phyloP scores from a whole-genome alignment of 192 early-diverging fungal genomes.

The Obelidium mucronatum region DNA sequence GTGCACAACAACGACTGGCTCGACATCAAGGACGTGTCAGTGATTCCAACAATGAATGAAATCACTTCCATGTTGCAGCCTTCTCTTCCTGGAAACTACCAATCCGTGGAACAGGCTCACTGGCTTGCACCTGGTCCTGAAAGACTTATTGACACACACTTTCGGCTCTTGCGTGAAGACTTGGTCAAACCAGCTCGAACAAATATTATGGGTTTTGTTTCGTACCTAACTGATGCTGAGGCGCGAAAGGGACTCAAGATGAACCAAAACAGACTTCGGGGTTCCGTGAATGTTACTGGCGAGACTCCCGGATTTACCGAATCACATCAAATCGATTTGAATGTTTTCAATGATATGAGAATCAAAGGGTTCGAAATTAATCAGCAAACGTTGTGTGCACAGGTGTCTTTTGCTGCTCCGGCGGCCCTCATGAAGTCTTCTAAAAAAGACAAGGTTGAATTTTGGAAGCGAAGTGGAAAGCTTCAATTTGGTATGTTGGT shows the following conservation, averaged over 20 bases:
- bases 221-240: neutral
- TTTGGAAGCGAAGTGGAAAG: constrained; percentile 52
- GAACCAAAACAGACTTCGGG: neutral
- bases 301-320: neutral
- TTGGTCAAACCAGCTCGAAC: constrained; percentile 52
- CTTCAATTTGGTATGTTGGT: constrained; percentile 57
- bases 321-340: constrained; percentile 31
- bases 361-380: constrained; percentile 16
- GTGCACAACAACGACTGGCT: constrained; percentile 62
- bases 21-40: constrained; percentile 51
- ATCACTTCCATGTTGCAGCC: constrained; percentile 47
- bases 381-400: neutral
- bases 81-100: constrained; percentile 57
- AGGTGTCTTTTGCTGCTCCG: constrained; percentile 1
- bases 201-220: constrained; percentile 54
- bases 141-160: constrained; percentile 63
- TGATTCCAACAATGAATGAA: constrained; percentile 65
- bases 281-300: neutral
- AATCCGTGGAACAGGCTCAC: constrained; percentile 49
- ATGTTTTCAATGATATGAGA: constrained; percentile 14
- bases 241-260: neutral
- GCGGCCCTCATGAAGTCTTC: neutral
- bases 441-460: constrained; percentile 39
- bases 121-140: constrained; percentile 53
- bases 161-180: constrained; percentile 67